Evolutionary conservation across 2,329 filamentous ascomycete genomes (phyloP).

Genomic region (Knufia fluminis): DNA sequence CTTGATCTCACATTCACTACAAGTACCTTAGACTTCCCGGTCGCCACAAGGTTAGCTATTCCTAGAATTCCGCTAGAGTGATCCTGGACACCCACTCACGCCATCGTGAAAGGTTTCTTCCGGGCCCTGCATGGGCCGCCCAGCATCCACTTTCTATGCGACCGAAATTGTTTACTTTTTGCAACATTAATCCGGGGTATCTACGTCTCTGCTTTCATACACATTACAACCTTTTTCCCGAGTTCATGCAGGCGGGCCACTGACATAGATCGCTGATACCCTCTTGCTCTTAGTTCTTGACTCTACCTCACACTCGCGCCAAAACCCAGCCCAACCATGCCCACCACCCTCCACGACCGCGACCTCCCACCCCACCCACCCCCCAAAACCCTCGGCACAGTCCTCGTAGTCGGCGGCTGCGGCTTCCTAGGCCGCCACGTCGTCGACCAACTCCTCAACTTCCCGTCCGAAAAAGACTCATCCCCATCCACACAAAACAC

Average conservation of each 20-base stretch:
- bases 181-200: conserved; percentile 3
- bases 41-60: too few relatives aligned
- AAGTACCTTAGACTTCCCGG: too few relatives aligned
- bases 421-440: conserved; percentile 79
- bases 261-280: too few relatives aligned
- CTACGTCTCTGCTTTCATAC: neutral
- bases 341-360: conserved; percentile 9
- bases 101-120: conserved; percentile 1
- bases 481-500: conserved; percentile 22
- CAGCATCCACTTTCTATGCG: conserved; percentile 2
- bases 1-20: too few relatives aligned
- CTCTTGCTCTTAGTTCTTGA: too few relatives aligned
- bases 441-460: conserved; percentile 60
- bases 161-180: neutral
- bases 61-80: neutral
- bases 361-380: conserved; percentile 15
- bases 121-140: neutral
- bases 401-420: conserved; percentile 73
- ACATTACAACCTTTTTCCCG: neutral
- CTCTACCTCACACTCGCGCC: too few relatives aligned
- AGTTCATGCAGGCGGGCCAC: neutral
- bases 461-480: conserved; percentile 37
- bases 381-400: conserved; percentile 50
- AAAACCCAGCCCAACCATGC: too few relatives aligned
- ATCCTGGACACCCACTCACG: neutral